Evolutionary conservation across 2,329 filamentous ascomycete genomes (phyloP).

Genomic region (Atkinsonella texensis): DNA sequence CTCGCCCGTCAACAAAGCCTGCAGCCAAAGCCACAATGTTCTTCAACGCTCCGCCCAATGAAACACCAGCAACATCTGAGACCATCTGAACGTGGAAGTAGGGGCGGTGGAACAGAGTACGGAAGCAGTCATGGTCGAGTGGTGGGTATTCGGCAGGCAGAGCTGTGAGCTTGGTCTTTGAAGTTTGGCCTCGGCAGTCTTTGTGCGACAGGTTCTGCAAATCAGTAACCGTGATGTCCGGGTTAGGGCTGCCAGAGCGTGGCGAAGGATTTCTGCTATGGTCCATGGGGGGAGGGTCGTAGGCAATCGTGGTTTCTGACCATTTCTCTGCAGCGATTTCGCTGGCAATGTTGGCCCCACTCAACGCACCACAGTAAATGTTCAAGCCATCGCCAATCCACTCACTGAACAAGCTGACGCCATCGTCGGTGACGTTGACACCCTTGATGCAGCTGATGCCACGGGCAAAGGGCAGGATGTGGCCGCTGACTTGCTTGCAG

Average conservation of each 20-base stretch:
- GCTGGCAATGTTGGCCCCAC: conserved; percentile 88
- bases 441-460: conserved; percentile 98
- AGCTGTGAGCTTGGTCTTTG: conserved; percentile 58
- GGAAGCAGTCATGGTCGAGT: conserved; percentile 73
- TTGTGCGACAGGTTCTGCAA: conserved; percentile 51
- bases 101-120: conserved; percentile 80
- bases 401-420: conserved; percentile 84
- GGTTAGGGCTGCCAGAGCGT: conserved; percentile 33
- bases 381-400: conserved; percentile 82
- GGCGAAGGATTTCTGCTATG: conserved; percentile 63
- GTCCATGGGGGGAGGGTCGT: conserved; percentile 71
- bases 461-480: conserved; percentile 83
- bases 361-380: conserved; percentile 94
- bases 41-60: conserved; percentile 87
- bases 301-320: conserved; percentile 93
- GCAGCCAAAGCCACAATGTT: conserved; percentile 93
- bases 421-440: conserved; percentile 79
- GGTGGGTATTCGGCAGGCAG: conserved; percentile 75
- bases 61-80: conserved; percentile 91
- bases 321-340: conserved; percentile 95
- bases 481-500: conserved; percentile 72
- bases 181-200: conserved; percentile 54
- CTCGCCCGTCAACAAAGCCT: conserved; percentile 87
- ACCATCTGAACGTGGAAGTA: conserved; percentile 98
- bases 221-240: conserved; percentile 39